Evolutionary conservation across 2,329 filamentous ascomycete genomes (phyloP).

Genomic region (Aspergillus sp.): DNA sequence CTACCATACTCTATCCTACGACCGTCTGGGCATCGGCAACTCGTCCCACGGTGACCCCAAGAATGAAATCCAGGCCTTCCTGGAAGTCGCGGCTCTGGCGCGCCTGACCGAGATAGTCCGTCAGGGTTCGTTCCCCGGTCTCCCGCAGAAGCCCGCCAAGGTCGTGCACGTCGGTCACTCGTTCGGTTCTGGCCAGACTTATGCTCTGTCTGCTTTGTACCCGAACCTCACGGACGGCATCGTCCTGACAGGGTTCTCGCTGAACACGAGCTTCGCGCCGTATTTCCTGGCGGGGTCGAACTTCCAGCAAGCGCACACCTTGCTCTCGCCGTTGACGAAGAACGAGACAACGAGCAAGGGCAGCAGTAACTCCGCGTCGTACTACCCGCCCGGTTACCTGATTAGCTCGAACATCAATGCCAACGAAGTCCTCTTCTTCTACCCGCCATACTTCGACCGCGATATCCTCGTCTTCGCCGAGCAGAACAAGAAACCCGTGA

Average conservation of each 20-base stretch:
- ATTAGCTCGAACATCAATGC: slow-evolving; percentile 9
- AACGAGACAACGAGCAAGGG: background rate
- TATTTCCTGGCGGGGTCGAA: slow-evolving; percentile 13
- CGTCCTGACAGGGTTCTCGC: slow-evolving; percentile 33
- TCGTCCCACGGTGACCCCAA: slow-evolving; percentile 34
- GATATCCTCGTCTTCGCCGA: slow-evolving; percentile 10
- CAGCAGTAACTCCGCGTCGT: background rate
- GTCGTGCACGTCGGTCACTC: slow-evolving; percentile 32
- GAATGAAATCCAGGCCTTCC: slow-evolving; percentile 30
- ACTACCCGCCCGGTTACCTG: slow-evolving; percentile 17
- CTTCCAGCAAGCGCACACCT: slow-evolving; percentile 12
- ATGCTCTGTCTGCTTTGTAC: slow-evolving; percentile 24
- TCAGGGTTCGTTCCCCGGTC: slow-evolving; percentile 24
- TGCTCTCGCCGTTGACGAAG: background rate
- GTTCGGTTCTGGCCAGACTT: slow-evolving; percentile 28
- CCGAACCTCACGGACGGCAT: slow-evolving; percentile 30
- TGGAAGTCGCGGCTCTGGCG: slow-evolving; percentile 33
- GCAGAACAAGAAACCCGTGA: slow-evolving; percentile 17
- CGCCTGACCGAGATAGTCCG: slow-evolving; percentile 31
- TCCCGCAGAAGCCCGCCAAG: slow-evolving; percentile 22
- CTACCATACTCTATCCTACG: slow-evolving; percentile 35
- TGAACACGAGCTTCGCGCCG: slow-evolving; percentile 14
- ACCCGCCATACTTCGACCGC: slow-evolving; percentile 9
- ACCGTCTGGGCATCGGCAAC: slow-evolving; percentile 31
- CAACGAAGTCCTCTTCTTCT: slow-evolving; percentile 12